Evolutionary conservation across 1,284 basidiomycete genomes (phyloP).

Genomic region (Rugosomyces carneus): DNA sequence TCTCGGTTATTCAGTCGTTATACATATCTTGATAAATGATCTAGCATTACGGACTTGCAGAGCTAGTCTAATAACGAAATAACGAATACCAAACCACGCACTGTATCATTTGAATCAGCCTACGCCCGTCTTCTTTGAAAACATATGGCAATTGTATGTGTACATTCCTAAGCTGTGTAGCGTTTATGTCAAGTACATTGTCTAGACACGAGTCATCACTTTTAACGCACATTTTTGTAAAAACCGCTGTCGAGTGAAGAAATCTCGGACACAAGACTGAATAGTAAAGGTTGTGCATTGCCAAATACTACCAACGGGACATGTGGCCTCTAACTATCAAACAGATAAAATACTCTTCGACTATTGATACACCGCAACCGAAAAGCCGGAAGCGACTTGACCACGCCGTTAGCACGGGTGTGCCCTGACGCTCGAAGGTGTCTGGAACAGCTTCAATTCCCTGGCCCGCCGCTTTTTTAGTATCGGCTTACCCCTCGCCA

Average conservation of each 20-base stretch:
- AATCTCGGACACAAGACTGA: neutral
- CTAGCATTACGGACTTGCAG: neutral
- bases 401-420: slow-evolving; percentile 13
- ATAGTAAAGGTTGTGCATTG: neutral
- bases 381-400: neutral
- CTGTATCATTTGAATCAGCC: too few species aligned
- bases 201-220: too few species aligned
- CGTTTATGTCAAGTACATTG: too few species aligned
- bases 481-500: slow-evolving; percentile 16
- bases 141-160: too few species aligned
- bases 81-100: too few species aligned
- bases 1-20: neutral
- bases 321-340: neutral
- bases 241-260: too few species aligned
- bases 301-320: neutral
- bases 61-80: too few species aligned
- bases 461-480: slow-evolving; percentile 15
- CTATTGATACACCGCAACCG: neutral
- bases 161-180: too few species aligned
- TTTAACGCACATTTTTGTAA: too few species aligned
- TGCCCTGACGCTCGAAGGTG: slow-evolving; percentile 13
- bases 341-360: neutral
- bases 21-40: neutral
- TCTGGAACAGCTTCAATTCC: slow-evolving; percentile 18
- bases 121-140: too few species aligned